phyloP scores from a whole-genome alignment of 192 early-diverging fungal species.

The Linnemannia hyalina region DNA sequence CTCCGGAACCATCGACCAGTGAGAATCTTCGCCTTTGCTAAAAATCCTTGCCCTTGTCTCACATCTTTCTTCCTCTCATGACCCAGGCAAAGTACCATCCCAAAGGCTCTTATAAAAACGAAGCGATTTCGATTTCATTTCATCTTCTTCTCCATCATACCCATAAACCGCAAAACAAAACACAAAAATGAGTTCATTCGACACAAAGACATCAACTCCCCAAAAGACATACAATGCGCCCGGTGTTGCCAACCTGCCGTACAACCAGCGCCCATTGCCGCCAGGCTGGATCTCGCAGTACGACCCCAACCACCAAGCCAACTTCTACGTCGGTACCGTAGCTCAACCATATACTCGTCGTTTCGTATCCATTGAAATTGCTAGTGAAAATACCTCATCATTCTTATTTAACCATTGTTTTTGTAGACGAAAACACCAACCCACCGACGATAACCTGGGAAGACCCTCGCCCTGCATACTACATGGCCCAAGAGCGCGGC shows the following conservation, averaged over 20 bases:
- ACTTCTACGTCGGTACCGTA: constrained; percentile 32
- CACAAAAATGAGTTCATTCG: background rate
- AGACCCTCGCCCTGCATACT: constrained; percentile 26
- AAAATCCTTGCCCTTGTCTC: background rate
- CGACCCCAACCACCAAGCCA: constrained; percentile 10
- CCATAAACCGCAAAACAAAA: background rate
- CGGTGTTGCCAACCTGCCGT: constrained; percentile 11
- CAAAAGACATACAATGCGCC: constrained; percentile 9
- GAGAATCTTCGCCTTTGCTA: constrained; percentile 1
- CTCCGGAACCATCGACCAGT: constrained; percentile 2
- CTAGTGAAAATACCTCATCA: too few relatives aligned
- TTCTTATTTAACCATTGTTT: too few relatives aligned
- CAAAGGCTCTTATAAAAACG: background rate
- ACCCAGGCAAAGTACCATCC: background rate
- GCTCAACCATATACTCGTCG: too few relatives aligned
- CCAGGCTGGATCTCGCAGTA: constrained; percentile 42
- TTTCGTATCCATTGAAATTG: too few relatives aligned
- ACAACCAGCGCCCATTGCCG: constrained; percentile 33
- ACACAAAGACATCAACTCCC: background rate
- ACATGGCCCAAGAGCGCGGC: constrained; percentile 21
- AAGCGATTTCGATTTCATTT: background rate
- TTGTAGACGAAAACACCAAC: constrained; percentile 20
- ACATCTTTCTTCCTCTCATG: background rate
- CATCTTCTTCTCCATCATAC: background rate
- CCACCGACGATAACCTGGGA: constrained; percentile 28